A percentile compares a stretch with the other conserved stretches of the same genome.
phyloP scores from a whole-genome alignment of 1,139 yeast species.

The Starmera stellimalicola region DNA sequence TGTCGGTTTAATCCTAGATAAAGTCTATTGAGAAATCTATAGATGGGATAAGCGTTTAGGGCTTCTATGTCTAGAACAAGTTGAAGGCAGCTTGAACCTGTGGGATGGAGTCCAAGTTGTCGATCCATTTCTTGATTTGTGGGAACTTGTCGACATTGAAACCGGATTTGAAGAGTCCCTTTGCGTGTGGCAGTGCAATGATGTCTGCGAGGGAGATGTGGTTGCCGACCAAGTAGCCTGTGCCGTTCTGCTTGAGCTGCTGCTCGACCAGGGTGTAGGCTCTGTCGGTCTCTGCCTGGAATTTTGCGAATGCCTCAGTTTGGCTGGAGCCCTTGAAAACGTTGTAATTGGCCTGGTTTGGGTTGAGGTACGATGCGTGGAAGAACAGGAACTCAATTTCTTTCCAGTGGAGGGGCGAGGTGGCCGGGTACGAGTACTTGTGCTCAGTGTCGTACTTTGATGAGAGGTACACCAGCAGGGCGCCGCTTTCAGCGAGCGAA shows the following conservation, averaged over 20 bases:
- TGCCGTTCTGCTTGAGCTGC: slow-evolving; percentile 30
- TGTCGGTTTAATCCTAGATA: no score
- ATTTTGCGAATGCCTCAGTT: slow-evolving; percentile 36
- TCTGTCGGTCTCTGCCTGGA: slow-evolving; percentile 35
- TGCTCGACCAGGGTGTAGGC: slow-evolving; percentile 40
- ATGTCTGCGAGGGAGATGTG: slow-evolving; percentile 47
- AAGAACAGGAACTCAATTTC: slow-evolving; percentile 36
- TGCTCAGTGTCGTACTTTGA: slow-evolving; percentile 42
- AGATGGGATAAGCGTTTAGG: no score
- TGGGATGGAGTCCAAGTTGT: slow-evolving; percentile 26
- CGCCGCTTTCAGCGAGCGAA: slow-evolving; percentile 46
- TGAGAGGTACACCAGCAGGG: slow-evolving; percentile 44
- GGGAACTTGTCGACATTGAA: slow-evolving; percentile 33
- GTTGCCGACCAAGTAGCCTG: slow-evolving; percentile 44
- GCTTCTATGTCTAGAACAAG: slow-evolving; percentile 1
- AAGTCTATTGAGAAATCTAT: no score
- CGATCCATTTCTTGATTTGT: slow-evolving; percentile 31
- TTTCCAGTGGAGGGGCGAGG: slow-evolving; percentile 33
- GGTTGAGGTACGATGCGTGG: slow-evolving; percentile 52
- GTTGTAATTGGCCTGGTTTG: slow-evolving; percentile 46
- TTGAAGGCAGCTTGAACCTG: slow-evolving; percentile 28
- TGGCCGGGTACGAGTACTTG: slow-evolving; percentile 32
- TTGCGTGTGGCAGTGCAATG: slow-evolving; percentile 29
- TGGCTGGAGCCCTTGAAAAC: slow-evolving; percentile 33
- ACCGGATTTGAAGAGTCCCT: slow-evolving; percentile 14